Conservation (phyloP, 805 yeast species). For the Crinitomyces ghanaensis region DNA sequence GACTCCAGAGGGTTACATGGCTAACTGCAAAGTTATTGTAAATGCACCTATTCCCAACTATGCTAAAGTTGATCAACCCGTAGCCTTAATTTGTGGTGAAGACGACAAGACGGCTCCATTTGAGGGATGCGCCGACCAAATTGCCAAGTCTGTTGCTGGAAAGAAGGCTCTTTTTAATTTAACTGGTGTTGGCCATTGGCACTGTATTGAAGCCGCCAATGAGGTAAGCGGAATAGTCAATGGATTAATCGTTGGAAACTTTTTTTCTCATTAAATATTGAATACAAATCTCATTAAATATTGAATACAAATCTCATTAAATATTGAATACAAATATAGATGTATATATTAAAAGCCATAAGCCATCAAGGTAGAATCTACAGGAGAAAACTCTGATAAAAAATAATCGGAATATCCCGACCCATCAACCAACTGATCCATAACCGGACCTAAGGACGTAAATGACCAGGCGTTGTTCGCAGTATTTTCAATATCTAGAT, state of each 20-base stretch:
- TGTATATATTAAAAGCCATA: background rate
- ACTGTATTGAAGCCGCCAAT: conserved; percentile 4
- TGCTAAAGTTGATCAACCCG: background rate
- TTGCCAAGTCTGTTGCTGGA: conserved; percentile 1
- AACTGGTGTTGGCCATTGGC: conserved; percentile 6
- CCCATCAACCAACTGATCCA: background rate
- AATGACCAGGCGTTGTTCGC: background rate
- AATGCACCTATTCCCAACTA: background rate
- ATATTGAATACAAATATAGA: background rate
- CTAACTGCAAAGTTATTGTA: conserved; percentile 2
- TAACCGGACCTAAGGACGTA: conserved; percentile 1
- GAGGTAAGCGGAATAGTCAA: background rate
- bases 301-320: background rate
- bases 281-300: background rate
- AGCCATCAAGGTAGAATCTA: background rate
- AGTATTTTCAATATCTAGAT: too few species aligned
- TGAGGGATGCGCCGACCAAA: conserved; percentile 3
- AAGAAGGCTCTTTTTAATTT: background rate
- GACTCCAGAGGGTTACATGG: conserved; percentile 3
- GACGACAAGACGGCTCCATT: conserved; percentile 6
- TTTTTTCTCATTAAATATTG: background rate
- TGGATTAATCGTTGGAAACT: background rate
- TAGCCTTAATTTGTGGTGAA: background rate
- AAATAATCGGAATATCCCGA: background rate
- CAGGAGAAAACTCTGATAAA: background rate